Evolutionary conservation across 2,329 filamentous ascomycete genomes (phyloP).

Genomic region (Colletotrichum magnum): DNA sequence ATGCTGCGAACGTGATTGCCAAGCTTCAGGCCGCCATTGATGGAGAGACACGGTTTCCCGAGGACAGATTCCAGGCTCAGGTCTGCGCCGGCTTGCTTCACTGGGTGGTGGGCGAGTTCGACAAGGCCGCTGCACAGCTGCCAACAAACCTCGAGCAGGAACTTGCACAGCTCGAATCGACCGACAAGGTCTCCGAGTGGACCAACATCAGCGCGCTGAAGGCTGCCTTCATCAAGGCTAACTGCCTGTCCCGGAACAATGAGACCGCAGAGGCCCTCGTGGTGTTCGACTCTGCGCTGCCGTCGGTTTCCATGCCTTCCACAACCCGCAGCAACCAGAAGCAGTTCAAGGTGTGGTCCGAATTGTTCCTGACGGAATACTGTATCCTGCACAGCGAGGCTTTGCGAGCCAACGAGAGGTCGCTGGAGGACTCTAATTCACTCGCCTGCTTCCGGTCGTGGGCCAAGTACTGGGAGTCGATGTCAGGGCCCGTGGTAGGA

Average conservation of each 20-base stretch:
- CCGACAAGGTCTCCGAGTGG: conserved; percentile 77
- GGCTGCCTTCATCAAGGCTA: conserved; percentile 82
- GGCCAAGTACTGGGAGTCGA: conserved; percentile 77
- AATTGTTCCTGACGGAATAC: conserved; percentile 81
- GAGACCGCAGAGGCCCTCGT: conserved; percentile 72
- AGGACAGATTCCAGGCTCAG: conserved; percentile 82
- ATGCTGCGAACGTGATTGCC: conserved; percentile 61
- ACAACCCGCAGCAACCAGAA: conserved; percentile 66
- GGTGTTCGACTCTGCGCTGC: conserved; percentile 76
- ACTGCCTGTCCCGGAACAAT: conserved; percentile 65
- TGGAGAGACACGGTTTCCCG: conserved; percentile 64
- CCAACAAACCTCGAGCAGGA: conserved; percentile 74
- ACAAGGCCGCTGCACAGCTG: conserved; percentile 71
- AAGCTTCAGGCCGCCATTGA: conserved; percentile 71
- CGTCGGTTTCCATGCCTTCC: conserved; percentile 71
- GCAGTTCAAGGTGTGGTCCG: conserved; percentile 83
- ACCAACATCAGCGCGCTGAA: conserved; percentile 87
- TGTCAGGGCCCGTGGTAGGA: conserved; percentile 62
- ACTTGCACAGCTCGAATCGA: conserved; percentile 65
- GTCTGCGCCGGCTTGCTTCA: conserved; percentile 90
- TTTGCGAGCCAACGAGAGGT: conserved; percentile 64
- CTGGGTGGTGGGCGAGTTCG: conserved; percentile 81
- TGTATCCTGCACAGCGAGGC: conserved; percentile 78
- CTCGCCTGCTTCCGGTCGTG: conserved; percentile 75
- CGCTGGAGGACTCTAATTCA: conserved; percentile 66